Conservation (phyloP, 306 rosid species). For the Vigna radiata region DNA sequence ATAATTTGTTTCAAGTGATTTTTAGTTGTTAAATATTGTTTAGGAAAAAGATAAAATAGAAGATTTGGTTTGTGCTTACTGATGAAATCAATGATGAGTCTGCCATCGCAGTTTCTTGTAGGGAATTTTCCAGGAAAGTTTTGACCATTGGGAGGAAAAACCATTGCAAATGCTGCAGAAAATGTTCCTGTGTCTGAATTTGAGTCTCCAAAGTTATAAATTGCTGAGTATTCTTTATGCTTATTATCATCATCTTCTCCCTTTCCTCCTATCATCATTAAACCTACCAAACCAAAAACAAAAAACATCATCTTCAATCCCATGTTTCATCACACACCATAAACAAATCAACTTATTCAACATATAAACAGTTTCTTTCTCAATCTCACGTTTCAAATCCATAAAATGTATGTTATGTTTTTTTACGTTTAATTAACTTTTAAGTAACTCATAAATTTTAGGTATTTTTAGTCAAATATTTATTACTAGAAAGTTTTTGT, state of each 20-base stretch:
- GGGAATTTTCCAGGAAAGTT: slow-evolving; percentile 61
- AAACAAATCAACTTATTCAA: neutral
- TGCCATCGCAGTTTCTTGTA: slow-evolving; percentile 71
- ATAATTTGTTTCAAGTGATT: too few relatives aligned
- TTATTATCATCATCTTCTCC: slow-evolving; percentile 18
- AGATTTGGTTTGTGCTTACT: slow-evolving; percentile 44
- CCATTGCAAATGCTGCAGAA: slow-evolving; percentile 54
- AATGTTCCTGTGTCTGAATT: slow-evolving; percentile 78
- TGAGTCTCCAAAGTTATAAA: slow-evolving; percentile 86
- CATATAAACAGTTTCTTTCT: neutral
- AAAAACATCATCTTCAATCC: slow-evolving; percentile 28
- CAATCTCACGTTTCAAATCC: neutral
- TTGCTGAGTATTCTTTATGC: slow-evolving; percentile 50
- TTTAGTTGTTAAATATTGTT: too few relatives aligned
- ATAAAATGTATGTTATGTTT: neutral
- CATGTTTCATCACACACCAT: neutral
- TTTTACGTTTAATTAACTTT: too few relatives aligned
- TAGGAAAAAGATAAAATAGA: neutral
- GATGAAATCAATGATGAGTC: slow-evolving; percentile 71
- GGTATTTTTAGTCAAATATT: too few relatives aligned
- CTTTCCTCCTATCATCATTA: neutral
- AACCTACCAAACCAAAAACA: neutral
- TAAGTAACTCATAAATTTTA: too few relatives aligned
- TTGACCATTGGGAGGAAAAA: slow-evolving; percentile 70
- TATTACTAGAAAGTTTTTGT: too few relatives aligned